Percentiles rank a stretch among this genome's conserved stretches.
Conservation (phyloP, 306 rosid species). For the Psophocarpus tetragonolobus region DNA sequence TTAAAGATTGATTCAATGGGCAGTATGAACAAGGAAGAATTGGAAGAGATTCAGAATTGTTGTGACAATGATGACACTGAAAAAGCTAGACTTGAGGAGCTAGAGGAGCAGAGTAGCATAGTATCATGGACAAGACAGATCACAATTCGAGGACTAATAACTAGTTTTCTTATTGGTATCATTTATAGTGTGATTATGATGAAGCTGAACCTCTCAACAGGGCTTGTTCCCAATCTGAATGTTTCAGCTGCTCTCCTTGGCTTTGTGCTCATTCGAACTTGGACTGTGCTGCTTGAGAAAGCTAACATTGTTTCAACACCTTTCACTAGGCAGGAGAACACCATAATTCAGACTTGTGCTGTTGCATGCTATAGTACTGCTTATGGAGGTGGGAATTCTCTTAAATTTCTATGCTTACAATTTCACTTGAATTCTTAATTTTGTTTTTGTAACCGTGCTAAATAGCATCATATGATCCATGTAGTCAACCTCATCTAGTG, state of each 20-base stretch:
- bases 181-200: constrained; percentile 75
- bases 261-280: constrained; percentile 65
- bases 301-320: constrained; percentile 74
- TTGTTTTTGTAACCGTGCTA: background rate
- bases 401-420: background rate
- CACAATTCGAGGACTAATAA: constrained; percentile 68
- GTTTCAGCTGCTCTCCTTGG: constrained; percentile 96
- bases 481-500: too few relatives aligned
- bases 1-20: constrained; percentile 44
- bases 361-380: constrained; percentile 89
- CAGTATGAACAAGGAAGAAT: constrained; percentile 38
- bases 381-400: constrained; percentile 61
- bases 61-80: constrained; percentile 43
- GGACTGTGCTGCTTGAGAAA: constrained; percentile 71
- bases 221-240: constrained; percentile 88
- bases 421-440: background rate
- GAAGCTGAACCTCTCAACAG: constrained; percentile 87
- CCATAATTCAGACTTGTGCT: constrained; percentile 88
- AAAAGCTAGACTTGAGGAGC: constrained; percentile 34
- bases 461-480: too few relatives aligned
- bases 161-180: constrained; percentile 64
- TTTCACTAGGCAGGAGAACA: constrained; percentile 88
- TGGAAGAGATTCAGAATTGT: constrained; percentile 46
- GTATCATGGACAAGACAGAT: constrained; percentile 71
- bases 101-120: constrained; percentile 52